phyloP scores from a whole-genome alignment of 2,329 filamentous ascomycete genomes.

The Lasiodiplodia theobromae region DNA sequence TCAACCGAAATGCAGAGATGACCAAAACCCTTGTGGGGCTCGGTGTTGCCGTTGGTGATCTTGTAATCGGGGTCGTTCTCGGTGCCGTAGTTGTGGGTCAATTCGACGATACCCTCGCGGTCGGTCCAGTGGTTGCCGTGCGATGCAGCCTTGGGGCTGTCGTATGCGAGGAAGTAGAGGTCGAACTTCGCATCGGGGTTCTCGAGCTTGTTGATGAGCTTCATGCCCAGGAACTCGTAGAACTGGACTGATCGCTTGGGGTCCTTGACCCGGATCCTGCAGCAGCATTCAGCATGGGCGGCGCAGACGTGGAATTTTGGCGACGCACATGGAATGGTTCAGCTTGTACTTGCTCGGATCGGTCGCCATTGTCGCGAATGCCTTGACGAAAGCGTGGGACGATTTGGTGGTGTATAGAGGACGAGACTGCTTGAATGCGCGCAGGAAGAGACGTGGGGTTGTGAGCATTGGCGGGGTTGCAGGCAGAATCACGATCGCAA shows the following conservation, averaged over 20 bases:
- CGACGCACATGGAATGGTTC: slow-evolving; percentile 61
- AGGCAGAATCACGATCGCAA: not conserved
- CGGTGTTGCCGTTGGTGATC: slow-evolving; percentile 87
- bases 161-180: slow-evolving; percentile 93
- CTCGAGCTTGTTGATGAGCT: slow-evolving; percentile 77
- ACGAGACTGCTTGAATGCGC: slow-evolving; percentile 11
- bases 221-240: slow-evolving; percentile 92
- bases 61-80: slow-evolving; percentile 83
- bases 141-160: slow-evolving; percentile 76
- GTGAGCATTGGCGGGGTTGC: slow-evolving; percentile 22
- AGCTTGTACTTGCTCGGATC: slow-evolving; percentile 70
- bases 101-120: slow-evolving; percentile 87
- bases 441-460: slow-evolving; percentile 10
- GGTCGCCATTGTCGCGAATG: slow-evolving; percentile 60
- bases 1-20: slow-evolving; percentile 78
- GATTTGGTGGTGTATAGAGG: slow-evolving; percentile 28
- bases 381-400: slow-evolving; percentile 32
- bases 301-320: not conserved
- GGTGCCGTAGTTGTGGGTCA: slow-evolving; percentile 86
- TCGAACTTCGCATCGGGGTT: slow-evolving; percentile 92
- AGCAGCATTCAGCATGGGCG: slow-evolving; percentile 16
- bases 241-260: slow-evolving; percentile 85
- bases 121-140: slow-evolving; percentile 77
- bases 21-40: slow-evolving; percentile 82
- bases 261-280: slow-evolving; percentile 92